Evolutionary conservation across 129 eudicot species (phyloP).

Genomic region (Artemisia tridentata): DNA sequence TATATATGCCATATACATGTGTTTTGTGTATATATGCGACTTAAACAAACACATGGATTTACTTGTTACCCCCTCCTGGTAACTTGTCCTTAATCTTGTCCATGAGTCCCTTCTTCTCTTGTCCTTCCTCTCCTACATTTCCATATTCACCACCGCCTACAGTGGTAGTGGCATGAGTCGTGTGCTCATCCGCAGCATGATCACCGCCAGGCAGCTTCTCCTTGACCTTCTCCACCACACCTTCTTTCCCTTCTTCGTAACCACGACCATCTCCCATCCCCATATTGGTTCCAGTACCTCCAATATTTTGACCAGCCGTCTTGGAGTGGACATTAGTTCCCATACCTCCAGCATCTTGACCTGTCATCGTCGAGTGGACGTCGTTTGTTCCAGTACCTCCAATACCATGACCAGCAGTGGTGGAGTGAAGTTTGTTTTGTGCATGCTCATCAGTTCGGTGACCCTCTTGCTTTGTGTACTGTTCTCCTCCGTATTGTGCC

Average conservation of each 20-base stretch:
- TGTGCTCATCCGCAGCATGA: slow-evolving; percentile 33
- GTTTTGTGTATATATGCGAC: too few relatives aligned
- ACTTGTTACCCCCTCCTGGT: slow-evolving; percentile 39
- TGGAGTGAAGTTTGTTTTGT: slow-evolving; percentile 30
- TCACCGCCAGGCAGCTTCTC: slow-evolving; percentile 52
- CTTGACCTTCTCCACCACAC: slow-evolving; percentile 63
- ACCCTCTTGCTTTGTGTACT: slow-evolving; percentile 19
- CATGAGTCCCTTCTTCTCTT: too few relatives aligned
- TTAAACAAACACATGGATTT: background rate
- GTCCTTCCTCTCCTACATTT: background rate
- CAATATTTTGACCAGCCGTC: slow-evolving; percentile 30
- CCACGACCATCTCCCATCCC: slow-evolving; percentile 5
- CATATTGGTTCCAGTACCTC: slow-evolving; percentile 3
- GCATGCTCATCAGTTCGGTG: slow-evolving; percentile 1
- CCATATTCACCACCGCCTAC: slow-evolving; percentile 24
- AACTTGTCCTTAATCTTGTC: too few relatives aligned
- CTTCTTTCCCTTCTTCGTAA: slow-evolving; percentile 21
- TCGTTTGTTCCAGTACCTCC: slow-evolving; percentile 1
- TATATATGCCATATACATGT: too few relatives aligned
- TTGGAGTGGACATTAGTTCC: slow-evolving; percentile 5
- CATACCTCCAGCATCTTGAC: slow-evolving; percentile 1
- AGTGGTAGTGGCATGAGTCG: slow-evolving; percentile 1
- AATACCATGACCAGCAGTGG: slow-evolving; percentile 3
- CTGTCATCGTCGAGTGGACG: too few relatives aligned
- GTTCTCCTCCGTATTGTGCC: slow-evolving; percentile 37